Conservation (phyloP, 2,329 filamentous ascomycete genomes). For the Capronia epimyces region DNA sequence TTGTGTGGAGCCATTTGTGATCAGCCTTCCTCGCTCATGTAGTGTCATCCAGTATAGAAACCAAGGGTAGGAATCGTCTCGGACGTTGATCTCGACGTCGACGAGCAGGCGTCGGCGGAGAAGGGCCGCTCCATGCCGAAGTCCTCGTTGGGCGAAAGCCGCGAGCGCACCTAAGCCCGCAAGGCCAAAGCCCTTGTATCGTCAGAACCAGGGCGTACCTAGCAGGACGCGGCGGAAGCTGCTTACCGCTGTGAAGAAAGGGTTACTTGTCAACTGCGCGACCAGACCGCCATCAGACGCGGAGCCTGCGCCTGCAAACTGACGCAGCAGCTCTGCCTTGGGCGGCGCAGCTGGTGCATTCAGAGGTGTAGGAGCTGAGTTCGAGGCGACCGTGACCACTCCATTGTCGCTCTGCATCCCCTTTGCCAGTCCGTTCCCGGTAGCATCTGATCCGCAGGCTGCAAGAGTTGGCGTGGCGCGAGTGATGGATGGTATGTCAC, state of each 20-base stretch:
- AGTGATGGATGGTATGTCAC: neutral
- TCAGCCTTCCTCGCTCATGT: constrained; percentile 62
- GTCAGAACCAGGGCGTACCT: neutral
- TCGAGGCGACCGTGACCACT: constrained; percentile 15
- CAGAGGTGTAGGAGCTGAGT: constrained; percentile 4
- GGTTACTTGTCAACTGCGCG: constrained; percentile 44
- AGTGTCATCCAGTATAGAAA: constrained; percentile 90
- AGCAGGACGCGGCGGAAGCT: neutral
- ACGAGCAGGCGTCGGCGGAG: constrained; percentile 82
- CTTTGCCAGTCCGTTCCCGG: neutral
- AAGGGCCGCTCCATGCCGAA: constrained; percentile 65
- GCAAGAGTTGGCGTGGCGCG: neutral
- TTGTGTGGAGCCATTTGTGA: constrained; percentile 18
- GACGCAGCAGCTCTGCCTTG: constrained; percentile 25
- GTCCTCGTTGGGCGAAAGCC: constrained; percentile 71
- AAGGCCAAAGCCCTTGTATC: constrained; percentile 69
- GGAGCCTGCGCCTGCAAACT: constrained; percentile 14
- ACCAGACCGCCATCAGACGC: constrained; percentile 39
- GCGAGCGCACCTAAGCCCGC: constrained; percentile 79
- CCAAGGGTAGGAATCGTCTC: constrained; percentile 91
- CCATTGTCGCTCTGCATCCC: constrained; percentile 26
- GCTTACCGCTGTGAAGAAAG: constrained; percentile 47
- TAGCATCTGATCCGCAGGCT: neutral
- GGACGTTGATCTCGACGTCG: constrained; percentile 90
- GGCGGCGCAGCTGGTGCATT: constrained; percentile 11